phyloP scores from a whole-genome alignment of 2,329 filamentous ascomycete species.

The Alternaria viburni region DNA sequence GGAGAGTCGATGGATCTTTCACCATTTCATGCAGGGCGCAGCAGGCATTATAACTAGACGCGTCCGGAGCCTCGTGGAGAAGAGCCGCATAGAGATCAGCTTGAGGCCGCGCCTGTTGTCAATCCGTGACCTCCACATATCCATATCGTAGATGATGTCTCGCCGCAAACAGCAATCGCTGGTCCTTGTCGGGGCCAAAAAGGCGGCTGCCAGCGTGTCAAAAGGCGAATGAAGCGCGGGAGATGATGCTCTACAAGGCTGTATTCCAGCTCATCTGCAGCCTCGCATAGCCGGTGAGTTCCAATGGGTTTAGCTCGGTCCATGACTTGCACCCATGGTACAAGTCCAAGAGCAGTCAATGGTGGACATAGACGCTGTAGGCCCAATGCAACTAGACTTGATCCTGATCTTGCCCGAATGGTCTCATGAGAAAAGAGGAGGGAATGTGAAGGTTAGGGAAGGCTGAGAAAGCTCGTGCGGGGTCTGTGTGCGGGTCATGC shows the following conservation, averaged over 20 bases:
- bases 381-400: too few relatives aligned
- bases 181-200: not conserved
- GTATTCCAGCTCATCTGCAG: not conserved
- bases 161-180: not conserved
- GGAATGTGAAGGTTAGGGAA: not conserved
- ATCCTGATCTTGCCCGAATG: not conserved
- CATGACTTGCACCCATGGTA: not conserved
- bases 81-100: not conserved
- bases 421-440: not conserved
- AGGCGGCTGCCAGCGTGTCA: not conserved
- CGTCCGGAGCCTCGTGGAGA: not conserved
- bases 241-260: conserved; percentile 1
- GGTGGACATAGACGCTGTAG: not conserved
- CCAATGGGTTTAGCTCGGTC: conserved; percentile 7
- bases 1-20: not conserved
- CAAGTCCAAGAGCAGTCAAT: not conserved
- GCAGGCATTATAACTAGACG: not conserved
- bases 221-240: not conserved
- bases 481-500: not conserved
- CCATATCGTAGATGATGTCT: not conserved
- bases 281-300: conserved; percentile 9
- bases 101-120: not conserved
- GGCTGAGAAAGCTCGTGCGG: conserved; percentile 1
- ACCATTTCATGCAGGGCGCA: not conserved
- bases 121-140: not conserved